Base-by-base conservation (phyloP, 225 moss, liverwort and hornwort species). In the Polytrichum formosum region DNA sequence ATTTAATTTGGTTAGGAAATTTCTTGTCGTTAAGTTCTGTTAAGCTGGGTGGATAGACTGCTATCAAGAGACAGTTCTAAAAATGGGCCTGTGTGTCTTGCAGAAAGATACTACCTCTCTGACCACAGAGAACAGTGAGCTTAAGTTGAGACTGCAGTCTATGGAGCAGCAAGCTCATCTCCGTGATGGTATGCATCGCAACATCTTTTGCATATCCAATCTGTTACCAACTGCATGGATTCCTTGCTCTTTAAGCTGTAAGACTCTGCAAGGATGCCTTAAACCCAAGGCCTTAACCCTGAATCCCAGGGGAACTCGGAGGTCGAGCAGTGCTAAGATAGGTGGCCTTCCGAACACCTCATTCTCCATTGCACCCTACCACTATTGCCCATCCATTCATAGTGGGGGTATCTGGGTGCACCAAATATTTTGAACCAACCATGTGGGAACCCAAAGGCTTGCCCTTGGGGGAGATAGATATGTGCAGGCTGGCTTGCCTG, bases 151-250 rank as follows among this genome's bases (percentile, higher is more conserved):
- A 0, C 72, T 90, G 65, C 90, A 90, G 78, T 79, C 86, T 13
- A 90, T 90, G 90, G 90, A 90, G 70, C 86, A 86, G 68, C 90
- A 90, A 78, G 86, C 90, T 37, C 86, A 90, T 53, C 84, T 90
- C n/a, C 90, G 90, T 67, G 90, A 90, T 75, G 90, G 90, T 90
- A 83, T 70, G 78, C 74, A 70, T 28, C 65, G 27, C 67, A 74
- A 74, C 72, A 73, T 67, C 56, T 63, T 55, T 35, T 35, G 7
- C 28, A 64, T 64, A 13, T 46, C 46, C 2, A 46, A 17, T 64
- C 28, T 27, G 17, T 63, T 63, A 63, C 16, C 0, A 61, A 64
- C 17, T 28, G 28, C 28, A 16, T 26, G 0, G 2, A 26, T 64
- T 26, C 64, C 27, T 64, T 17, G 23, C 28, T 28, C 5, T 21